These are phyloP conservation scores for Conringia planisiliqua DNA, from an alignment of 345 rosid genomes.

Conservation along the genomic window DNA sequence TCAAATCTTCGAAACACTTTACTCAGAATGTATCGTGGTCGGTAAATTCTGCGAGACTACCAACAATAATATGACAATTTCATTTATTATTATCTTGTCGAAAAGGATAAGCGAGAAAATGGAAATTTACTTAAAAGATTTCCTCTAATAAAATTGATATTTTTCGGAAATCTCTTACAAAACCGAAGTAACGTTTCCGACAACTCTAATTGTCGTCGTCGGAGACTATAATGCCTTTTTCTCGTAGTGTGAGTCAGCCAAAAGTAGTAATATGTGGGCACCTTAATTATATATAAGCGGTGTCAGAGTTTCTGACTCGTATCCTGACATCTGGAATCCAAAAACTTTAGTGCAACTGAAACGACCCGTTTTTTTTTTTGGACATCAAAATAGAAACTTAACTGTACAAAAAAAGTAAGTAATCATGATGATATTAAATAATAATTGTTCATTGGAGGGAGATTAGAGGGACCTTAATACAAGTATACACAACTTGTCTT, in stretches of 20 bases:
- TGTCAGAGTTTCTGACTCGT: constrained; percentile 10
- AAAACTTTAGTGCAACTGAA: neutral
- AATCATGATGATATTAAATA: neutral
- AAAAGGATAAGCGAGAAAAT: too few species aligned
- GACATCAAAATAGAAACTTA: neutral
- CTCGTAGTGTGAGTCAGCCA: neutral
- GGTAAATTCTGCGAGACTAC: too few species aligned
- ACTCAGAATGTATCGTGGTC: too few species aligned
- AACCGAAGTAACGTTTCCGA: too few species aligned
- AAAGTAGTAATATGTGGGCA: neutral
- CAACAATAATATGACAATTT: too few species aligned
- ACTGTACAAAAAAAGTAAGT: neutral
- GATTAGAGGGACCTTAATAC: neutral
- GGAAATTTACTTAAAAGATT: too few species aligned
- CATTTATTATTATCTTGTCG: too few species aligned
- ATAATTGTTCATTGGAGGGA: neutral
- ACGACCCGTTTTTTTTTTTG: neutral
- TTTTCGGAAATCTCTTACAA: too few species aligned
- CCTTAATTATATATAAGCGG: neutral
- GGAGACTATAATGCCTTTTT: too few species aligned
- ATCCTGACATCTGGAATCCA: constrained; percentile 6
- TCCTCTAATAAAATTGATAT: too few species aligned
- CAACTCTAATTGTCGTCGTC: too few species aligned
- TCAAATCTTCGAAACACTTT: too few species aligned
- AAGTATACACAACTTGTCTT: constrained; percentile 20